Conservation (phyloP, 1,139 yeast species). For the Lodderomyces theae region DNA sequence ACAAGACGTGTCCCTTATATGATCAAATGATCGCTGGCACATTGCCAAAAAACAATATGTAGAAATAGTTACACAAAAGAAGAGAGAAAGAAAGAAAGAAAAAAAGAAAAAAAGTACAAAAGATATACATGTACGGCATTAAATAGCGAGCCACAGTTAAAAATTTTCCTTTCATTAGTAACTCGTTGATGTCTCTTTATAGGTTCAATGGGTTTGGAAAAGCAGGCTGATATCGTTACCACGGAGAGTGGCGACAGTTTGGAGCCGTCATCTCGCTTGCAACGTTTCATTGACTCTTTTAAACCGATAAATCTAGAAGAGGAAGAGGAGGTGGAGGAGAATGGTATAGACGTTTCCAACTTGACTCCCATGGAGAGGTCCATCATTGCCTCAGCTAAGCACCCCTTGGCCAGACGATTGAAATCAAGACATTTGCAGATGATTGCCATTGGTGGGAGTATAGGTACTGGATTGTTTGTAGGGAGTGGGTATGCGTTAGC, state of each 20-base stretch:
- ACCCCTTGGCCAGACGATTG: conserved; percentile 36
- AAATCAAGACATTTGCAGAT: conserved; percentile 42
- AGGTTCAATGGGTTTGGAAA: neutral
- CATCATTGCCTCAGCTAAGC: conserved; percentile 37
- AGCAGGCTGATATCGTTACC: neutral
- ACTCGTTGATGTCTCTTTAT: no score
- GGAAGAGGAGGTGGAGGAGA: conserved; percentile 40
- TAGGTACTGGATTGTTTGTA: conserved; percentile 39
- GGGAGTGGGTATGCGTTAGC: conserved; percentile 69
- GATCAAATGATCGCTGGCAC: conserved; percentile 29
- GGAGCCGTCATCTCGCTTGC: neutral
- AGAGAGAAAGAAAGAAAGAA: no score
- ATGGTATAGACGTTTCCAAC: conserved; percentile 26
- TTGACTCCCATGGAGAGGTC: conserved; percentile 34
- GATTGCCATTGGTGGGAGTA: conserved; percentile 47
- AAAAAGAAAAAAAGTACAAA: no score
- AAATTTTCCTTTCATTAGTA: no score
- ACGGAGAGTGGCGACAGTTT: no score
- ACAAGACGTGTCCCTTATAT: conserved; percentile 85
- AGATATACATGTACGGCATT: no score
- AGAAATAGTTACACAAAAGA: neutral
- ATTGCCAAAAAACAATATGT: conserved; percentile 10
- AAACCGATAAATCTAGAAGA: conserved; percentile 41
- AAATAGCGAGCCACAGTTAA: neutral
- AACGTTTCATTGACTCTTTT: conserved; percentile 32